Evolutionary conservation across 2,329 filamentous ascomycete species (phyloP).

Genomic region (Tolypocladium amazonense): DNA sequence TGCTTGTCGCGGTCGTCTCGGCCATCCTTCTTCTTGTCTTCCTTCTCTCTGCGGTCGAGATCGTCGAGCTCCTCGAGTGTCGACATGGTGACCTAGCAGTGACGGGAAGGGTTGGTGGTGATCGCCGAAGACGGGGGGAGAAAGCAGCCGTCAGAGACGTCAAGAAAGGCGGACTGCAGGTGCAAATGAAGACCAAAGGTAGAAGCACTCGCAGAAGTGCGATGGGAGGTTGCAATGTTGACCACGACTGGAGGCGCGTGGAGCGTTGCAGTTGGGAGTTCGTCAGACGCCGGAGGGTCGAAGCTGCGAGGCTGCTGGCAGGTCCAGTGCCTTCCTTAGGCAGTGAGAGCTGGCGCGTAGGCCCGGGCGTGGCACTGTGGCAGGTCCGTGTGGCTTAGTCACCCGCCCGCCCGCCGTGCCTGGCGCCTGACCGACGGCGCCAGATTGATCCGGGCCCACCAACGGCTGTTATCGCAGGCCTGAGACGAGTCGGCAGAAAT

Average conservation of each 20-base stretch:
- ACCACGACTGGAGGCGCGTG: not conserved
- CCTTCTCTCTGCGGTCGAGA: conserved; percentile 69
- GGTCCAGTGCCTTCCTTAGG: conserved; percentile 4
- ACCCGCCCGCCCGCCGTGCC: not conserved
- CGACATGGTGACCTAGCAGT: conserved; percentile 57
- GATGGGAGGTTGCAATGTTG: not conserved
- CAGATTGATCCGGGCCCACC: not conserved
- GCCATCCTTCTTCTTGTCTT: conserved; percentile 46
- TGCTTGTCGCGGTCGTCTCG: conserved; percentile 22
- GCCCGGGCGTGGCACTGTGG: not conserved
- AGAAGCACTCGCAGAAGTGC: not conserved
- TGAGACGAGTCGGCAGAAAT: not conserved
- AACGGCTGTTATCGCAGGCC: not conserved
- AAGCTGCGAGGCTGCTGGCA: conserved; percentile 1
- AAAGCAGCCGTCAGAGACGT: not conserved
- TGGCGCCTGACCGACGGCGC: not conserved
- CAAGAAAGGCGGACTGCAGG: not conserved
- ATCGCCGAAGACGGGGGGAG: not conserved
- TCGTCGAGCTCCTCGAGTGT: conserved; percentile 88
- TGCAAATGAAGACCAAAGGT: not conserved
- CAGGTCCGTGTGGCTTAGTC: not conserved
- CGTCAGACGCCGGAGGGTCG: not conserved
- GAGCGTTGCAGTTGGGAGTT: not conserved
- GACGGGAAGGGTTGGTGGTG: not conserved
- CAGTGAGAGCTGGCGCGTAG: conserved; percentile 13